Conservation (phyloP, 2,329 filamentous ascomycete species). For the Hypoxylon sp. region DNA sequence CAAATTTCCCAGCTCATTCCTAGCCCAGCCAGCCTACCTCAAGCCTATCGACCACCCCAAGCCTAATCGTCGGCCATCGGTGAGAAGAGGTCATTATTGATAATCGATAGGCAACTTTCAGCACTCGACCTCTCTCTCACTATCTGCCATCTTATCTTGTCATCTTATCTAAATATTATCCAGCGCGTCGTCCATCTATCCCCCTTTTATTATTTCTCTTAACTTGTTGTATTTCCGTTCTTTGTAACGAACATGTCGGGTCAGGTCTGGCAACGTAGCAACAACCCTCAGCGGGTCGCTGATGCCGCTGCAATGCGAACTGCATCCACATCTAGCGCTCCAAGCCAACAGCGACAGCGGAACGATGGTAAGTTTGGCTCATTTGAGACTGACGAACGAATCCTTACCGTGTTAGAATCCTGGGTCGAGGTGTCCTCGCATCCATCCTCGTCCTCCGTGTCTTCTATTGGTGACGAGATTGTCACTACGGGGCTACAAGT, state of each 20-base stretch:
- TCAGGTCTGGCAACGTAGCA: conserved; percentile 48
- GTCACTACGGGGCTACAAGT: conserved; percentile 89
- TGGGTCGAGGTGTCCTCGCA: conserved; percentile 97
- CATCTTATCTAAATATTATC: conserved; percentile 3
- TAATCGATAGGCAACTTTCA: conserved; percentile 27
- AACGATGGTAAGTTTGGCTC: conserved; percentile 50
- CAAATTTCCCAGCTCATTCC: conserved; percentile 15
- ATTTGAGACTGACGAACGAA: conserved; percentile 24
- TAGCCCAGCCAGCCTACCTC: background rate
- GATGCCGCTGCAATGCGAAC: conserved; percentile 44
- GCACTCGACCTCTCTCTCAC: conserved; percentile 12
- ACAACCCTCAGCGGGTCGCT: conserved; percentile 41
- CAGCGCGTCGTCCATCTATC: background rate
- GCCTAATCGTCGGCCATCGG: conserved; percentile 37
- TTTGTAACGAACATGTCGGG: conserved; percentile 43
- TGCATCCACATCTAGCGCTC: conserved; percentile 36
- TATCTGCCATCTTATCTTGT: too few relatives aligned
- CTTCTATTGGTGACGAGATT: conserved; percentile 88
- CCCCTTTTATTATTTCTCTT: conserved; percentile 14
- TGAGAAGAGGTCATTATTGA: conserved; percentile 31
- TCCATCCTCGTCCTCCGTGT: conserved; percentile 92
- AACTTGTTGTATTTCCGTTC: conserved; percentile 16
- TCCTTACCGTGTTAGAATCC: conserved; percentile 75
- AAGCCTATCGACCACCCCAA: background rate
- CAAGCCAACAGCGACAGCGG: conserved; percentile 47